Evolutionary conservation across 2,329 filamentous ascomycete genomes (phyloP).

Genomic region (Dactylonectria macrodidyma): DNA sequence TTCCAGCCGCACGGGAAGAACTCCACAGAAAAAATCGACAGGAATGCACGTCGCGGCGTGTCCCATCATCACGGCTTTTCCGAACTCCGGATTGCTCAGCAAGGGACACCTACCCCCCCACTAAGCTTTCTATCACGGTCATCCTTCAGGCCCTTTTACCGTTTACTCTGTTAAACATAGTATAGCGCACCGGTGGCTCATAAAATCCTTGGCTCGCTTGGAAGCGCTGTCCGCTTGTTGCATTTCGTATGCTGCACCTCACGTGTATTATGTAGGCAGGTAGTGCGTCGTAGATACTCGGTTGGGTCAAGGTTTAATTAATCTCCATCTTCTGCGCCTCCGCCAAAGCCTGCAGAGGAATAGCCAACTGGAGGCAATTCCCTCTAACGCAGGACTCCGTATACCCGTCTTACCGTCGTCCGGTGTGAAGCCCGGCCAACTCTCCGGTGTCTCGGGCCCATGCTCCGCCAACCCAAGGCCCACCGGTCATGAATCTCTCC

Average conservation of each 20-base stretch:
- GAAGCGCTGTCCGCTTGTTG: background rate
- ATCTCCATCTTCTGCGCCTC: background rate
- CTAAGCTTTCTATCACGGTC: too few relatives aligned
- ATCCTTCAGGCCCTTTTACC: too few relatives aligned
- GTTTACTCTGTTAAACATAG: background rate
- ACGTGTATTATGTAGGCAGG: background rate
- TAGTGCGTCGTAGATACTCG: background rate
- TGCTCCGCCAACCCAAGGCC: constrained; percentile 20
- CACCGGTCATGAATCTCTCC: constrained; percentile 24
- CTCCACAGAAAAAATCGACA: background rate
- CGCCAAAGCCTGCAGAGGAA: background rate
- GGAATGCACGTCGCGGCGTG: constrained; percentile 3
- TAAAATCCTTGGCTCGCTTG: background rate
- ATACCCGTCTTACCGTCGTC: constrained; percentile 17
- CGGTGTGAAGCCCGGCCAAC: constrained; percentile 10
- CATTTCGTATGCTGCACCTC: background rate
- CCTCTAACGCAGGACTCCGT: background rate
- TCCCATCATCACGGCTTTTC: constrained; percentile 2
- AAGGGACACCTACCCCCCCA: constrained; percentile 1
- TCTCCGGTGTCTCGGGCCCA: constrained; percentile 31
- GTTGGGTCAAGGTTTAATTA: background rate
- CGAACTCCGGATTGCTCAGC: constrained; percentile 23
- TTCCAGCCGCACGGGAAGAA: background rate
- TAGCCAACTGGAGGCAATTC: constrained; percentile 9
- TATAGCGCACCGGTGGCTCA: background rate